phyloP scores from a whole-genome alignment of 2,329 filamentous ascomycete species.

The Coccinonectria pachysandricola region DNA sequence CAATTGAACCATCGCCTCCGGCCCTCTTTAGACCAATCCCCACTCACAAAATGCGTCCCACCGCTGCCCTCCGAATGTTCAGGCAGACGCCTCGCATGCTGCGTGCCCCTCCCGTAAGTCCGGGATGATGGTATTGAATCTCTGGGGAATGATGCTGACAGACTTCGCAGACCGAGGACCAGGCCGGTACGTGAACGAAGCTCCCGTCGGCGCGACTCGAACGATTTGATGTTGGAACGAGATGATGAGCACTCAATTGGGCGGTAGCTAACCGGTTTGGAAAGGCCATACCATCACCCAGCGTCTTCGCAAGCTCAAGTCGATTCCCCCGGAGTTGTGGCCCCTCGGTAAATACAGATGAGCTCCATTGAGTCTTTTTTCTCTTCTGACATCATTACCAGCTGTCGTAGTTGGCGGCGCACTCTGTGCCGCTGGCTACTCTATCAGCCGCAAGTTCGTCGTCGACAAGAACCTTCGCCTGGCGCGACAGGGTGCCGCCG shows the following conservation, averaged over 20 bases:
- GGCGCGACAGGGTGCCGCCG: conserved; percentile 51
- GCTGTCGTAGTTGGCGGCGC: conserved; percentile 83
- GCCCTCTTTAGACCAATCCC: conserved; percentile 19
- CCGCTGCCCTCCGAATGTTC: conserved; percentile 56
- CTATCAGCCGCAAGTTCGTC: conserved; percentile 68
- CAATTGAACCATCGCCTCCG: conserved; percentile 22
- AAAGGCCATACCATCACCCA: conserved; percentile 94
- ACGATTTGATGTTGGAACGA: conserved; percentile 7
- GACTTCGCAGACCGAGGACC: conserved; percentile 49
- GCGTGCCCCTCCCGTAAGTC: conserved; percentile 60
- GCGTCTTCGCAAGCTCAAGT: conserved; percentile 79
- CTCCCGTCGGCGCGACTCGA: conserved; percentile 6
- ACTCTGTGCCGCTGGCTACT: conserved; percentile 72
- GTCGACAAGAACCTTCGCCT: conserved; percentile 91
- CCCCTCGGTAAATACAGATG: conserved; percentile 93
- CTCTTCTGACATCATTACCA: conserved; percentile 28
- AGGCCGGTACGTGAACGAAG: conserved; percentile 47
- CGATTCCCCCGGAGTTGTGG: conserved; percentile 86
- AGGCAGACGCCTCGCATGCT: conserved; percentile 56
- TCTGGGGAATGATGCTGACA: no score
- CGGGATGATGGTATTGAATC: no score
- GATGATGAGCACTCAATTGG: conserved; percentile 9
- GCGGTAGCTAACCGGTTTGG: conserved; percentile 14
- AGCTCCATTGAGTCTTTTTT: conserved; percentile 10
- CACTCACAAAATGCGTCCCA: conserved; percentile 51